phyloP scores from a whole-genome alignment of 192 early-diverging fungal species.

The Entrophospora sp. region DNA sequence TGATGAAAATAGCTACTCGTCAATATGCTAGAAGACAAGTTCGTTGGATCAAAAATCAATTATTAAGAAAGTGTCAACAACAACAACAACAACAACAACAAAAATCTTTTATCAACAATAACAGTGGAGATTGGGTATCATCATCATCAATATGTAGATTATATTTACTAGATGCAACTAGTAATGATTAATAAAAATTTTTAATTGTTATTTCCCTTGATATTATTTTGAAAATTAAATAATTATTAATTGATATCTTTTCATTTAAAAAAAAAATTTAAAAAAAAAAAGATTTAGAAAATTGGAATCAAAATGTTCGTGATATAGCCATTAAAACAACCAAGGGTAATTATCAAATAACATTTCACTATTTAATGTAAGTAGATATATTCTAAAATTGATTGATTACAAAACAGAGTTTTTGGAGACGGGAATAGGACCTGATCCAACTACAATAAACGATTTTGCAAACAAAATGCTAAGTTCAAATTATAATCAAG shows the following conservation, averaged over 20 bases:
- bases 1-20: conserved; percentile 82
- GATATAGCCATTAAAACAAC: conserved; percentile 46
- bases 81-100: conserved; percentile 24
- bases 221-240: too few relatives aligned
- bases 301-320: conserved; percentile 48
- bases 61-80: conserved; percentile 40
- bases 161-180: conserved; percentile 64
- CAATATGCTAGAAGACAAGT: conserved; percentile 81
- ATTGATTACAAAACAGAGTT: too few relatives aligned
- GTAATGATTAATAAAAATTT: too few relatives aligned
- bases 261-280: neutral
- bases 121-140: too few relatives aligned
- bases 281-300: conserved; percentile 31
- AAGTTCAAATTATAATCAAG: conserved; percentile 17
- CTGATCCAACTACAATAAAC: conserved; percentile 15
- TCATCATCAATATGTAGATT: too few relatives aligned
- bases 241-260: too few relatives aligned
- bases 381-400: too few relatives aligned
- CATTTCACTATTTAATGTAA: neutral
- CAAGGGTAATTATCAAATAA: conserved; percentile 25
- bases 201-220: too few relatives aligned
- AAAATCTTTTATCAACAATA: too few relatives aligned
- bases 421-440: neutral
- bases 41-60: conserved; percentile 73
- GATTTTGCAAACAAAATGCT: conserved; percentile 31